Percentiles rank a stretch among this genome's conserved stretches.
Conservation (phyloP, 768 basidiomycete species). For the Trametes gibbosa region DNA sequence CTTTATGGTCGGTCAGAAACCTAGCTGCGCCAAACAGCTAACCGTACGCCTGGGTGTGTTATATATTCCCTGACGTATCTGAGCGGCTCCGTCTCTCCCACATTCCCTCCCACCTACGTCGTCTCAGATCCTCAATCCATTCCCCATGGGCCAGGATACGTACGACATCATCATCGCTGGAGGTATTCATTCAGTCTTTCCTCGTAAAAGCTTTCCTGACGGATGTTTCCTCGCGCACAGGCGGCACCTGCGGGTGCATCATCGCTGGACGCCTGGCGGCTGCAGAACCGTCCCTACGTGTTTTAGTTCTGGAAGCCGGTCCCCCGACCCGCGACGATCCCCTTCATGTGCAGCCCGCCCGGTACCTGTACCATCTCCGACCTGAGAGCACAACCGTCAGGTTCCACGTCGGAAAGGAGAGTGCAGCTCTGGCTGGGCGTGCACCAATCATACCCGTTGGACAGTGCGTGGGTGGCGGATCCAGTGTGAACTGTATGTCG, state of each 20-base stretch:
- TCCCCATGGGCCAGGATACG: no score
- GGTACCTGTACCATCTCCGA: slow-evolving; percentile 42
- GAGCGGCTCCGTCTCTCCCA: no score
- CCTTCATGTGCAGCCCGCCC: slow-evolving; percentile 52
- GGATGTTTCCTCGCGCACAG: no score
- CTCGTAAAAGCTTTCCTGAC: not conserved
- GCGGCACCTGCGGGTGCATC: slow-evolving; percentile 54
- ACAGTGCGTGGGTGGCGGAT: slow-evolving; percentile 60
- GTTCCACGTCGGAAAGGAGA: slow-evolving; percentile 38
- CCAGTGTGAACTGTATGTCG: slow-evolving; percentile 53
- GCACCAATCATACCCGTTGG: slow-evolving; percentile 42
- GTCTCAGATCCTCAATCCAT: no score
- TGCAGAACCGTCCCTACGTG: slow-evolving; percentile 51
- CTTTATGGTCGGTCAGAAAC: not conserved
- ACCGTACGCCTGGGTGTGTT: no score
- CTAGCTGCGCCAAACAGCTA: not conserved
- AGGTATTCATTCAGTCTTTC: slow-evolving; percentile 17
- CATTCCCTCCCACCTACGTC: no score
- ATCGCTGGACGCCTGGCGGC: slow-evolving; percentile 52
- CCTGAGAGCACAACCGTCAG: slow-evolving; percentile 42
- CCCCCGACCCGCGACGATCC: slow-evolving; percentile 45
- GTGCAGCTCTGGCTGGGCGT: slow-evolving; percentile 46
- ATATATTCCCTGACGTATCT: no score
- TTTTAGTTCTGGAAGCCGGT: slow-evolving; percentile 62
- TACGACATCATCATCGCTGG: slow-evolving; percentile 20